Base-by-base conservation (phyloP, 1,284 basidiomycete genomes). In the Trametes hirsuta region DNA sequence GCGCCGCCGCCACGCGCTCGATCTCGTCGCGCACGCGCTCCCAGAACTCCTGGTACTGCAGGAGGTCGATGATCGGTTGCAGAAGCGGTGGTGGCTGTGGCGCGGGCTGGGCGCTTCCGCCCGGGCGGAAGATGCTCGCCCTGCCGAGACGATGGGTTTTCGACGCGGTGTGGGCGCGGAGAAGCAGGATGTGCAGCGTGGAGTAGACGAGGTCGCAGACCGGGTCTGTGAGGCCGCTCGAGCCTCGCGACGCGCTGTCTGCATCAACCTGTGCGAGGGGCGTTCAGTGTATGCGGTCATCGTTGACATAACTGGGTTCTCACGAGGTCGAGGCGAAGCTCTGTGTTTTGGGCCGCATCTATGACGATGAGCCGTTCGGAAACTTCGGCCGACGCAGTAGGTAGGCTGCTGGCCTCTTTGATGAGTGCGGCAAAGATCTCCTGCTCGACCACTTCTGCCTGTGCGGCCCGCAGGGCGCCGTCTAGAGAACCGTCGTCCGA, bases 1-100 rank as follows among this genome's bases (percentile, higher is more conserved):
- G 72, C 2, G 83, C 83, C 30, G 62, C 55, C 5, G 78, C 76
- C 51, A 85, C 78, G 62, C 78, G 79, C 47, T 75, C 72, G 36
- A 93, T 73, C 74, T 91, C 88, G 1, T 72, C 61, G 55, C 82
- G 79, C 42, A 92, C 77, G 59, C 86, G 80, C 56, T 80, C 71
- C 68, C 87, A 88, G 71, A 93, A 92, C 21, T 84, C 83, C 65
- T 84, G 82, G 68, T 93, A 93, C 72, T 92, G 91, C 40, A 93
- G 72, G 22, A 91, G 67, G 69, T 91, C 88, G 62, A 92, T 86
- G 60, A 92, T 77, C 0, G 88, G 89, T 51, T 87, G 87, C 11
- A 93, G 66, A 41, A 77, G 62, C 3, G 70, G 69, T 14, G 74
- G 71, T 8, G 67, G 39, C 24, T 63, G 78, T 41, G 84, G 68